These are phyloP conservation scores for Trichoderma gamsii DNA, from an alignment of 495 filamentous ascomycete genomes.

Conservation along the genomic window DNA sequence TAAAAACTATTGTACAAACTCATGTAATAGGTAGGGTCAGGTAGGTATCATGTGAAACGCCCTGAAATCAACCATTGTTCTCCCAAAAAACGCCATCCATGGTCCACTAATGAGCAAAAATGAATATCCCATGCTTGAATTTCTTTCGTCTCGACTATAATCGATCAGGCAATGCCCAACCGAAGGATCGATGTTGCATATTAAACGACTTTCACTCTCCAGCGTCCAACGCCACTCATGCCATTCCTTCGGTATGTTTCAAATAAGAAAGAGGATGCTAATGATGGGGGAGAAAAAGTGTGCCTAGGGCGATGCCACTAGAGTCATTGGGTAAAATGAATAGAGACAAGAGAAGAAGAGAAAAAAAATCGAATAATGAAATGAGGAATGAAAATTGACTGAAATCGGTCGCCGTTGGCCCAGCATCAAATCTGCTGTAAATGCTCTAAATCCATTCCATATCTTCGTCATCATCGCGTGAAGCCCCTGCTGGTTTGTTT, in stretches of 20 bases:
- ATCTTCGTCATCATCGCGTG: constrained; percentile 21
- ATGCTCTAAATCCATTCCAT: constrained; percentile 19
- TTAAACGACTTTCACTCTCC: neutral
- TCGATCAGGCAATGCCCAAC: neutral
- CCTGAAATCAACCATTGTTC: neutral
- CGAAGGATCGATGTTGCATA: neutral
- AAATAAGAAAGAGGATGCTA: neutral
- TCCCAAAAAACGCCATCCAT: neutral
- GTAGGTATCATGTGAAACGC: constrained; percentile 1
- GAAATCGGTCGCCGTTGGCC: neutral
- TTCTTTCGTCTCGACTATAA: neutral
- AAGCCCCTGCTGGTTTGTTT: constrained; percentile 29
- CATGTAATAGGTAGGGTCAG: neutral
- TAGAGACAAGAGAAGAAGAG: neutral
- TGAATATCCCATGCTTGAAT: neutral
- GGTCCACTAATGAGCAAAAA: neutral
- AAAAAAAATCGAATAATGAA: neutral
- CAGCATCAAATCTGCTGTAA: neutral
- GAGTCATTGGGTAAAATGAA: too few species aligned
- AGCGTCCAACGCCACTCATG: neutral
- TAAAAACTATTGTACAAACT: neutral
- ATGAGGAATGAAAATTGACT: neutral
- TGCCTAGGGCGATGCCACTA: too few species aligned
- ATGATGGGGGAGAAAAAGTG: neutral
- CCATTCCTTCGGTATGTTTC: neutral